Evolutionary conservation across 2,329 filamentous ascomycete species (phyloP).

Genomic region (Aspergillus hortae): DNA sequence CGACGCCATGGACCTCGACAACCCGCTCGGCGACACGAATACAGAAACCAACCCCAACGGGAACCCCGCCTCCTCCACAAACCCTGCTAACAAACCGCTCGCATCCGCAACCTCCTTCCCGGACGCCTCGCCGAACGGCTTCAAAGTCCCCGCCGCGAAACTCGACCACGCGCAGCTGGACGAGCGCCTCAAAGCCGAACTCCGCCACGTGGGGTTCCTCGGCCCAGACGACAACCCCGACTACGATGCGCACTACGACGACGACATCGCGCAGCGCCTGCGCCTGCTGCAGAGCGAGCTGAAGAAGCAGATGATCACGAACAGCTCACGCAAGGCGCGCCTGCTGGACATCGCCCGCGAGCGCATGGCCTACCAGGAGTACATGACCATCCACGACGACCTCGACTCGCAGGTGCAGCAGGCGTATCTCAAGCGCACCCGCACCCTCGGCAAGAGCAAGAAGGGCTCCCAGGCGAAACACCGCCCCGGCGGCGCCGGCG

Average conservation of each 20-base stretch:
- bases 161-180: slow-evolving; percentile 85
- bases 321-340: slow-evolving; percentile 84
- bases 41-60: slow-evolving; percentile 6
- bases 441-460: slow-evolving; percentile 90
- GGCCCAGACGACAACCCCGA: slow-evolving; percentile 67
- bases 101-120: slow-evolving; percentile 76
- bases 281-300: slow-evolving; percentile 80
- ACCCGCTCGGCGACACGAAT: slow-evolving; percentile 38
- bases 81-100: slow-evolving; percentile 34
- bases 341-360: slow-evolving; percentile 85
- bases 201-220: slow-evolving; percentile 85
- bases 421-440: slow-evolving; percentile 91
- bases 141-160: slow-evolving; percentile 75
- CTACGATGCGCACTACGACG: slow-evolving; percentile 86
- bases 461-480: slow-evolving; percentile 68
- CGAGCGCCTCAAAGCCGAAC: slow-evolving; percentile 84
- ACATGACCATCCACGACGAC: slow-evolving; percentile 93
- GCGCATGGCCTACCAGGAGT: slow-evolving; percentile 94
- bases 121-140: slow-evolving; percentile 70
- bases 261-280: slow-evolving; percentile 86
- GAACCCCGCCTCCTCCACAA: slow-evolving; percentile 24
- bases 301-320: slow-evolving; percentile 77
- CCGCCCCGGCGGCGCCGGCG: slow-evolving; percentile 64
- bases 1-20: slow-evolving; percentile 48
- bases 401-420: slow-evolving; percentile 92